Base-by-base conservation (phyloP, 768 basidiomycete genomes). In the Udeniomyces megalosporus region DNA sequence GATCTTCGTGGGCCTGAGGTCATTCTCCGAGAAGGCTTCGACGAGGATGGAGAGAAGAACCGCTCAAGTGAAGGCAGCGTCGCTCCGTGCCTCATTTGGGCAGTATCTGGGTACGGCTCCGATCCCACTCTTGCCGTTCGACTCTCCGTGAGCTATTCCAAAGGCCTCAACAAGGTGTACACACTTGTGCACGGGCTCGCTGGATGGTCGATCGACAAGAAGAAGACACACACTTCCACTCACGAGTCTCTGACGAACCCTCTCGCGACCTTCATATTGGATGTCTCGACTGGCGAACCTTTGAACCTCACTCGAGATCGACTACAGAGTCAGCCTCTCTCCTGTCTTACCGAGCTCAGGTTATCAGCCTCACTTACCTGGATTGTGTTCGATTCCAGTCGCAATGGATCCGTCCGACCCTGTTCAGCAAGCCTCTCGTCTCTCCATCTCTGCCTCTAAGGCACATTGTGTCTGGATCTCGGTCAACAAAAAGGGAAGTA, bases 1-100 rank as follows among this genome's bases (percentile, higher is more conserved):
- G 85, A 91, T 69, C 77, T 89, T 78, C 78, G 86, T 26, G 84
- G 81, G 1, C 87, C 88, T 0, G 78, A 78, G 14, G 74, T 89
- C 12, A 78, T 89, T 12, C 73, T 84, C 0, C 77, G 81, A 29
- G 77, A 76, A 67, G 66, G 76, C 70, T 52, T 76, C 70, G 59
- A 69, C 31, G 69, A 71, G 48, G 70, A 72, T 7, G 69, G 71
- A 4, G 63, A 68, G 67, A 70, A 73, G 66, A 73, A 22, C 26
- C 50, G 38, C 28, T 38, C 42, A 44, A 48, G 47, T 4, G 60
- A 61, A 28, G 52, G 42, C 24, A 53, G 31, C 14, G 58, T 56
- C n/a, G 51, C 53, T 10, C 73, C 73, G 20, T 78, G 79, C 0
- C 70, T 92, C 64, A 75, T 78, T 29, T 93, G 86, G 86, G 78